These are phyloP conservation scores for Leishmania mexicana DNA, from an alignment of 208 protist species.

Conservation along the genomic window DNA sequence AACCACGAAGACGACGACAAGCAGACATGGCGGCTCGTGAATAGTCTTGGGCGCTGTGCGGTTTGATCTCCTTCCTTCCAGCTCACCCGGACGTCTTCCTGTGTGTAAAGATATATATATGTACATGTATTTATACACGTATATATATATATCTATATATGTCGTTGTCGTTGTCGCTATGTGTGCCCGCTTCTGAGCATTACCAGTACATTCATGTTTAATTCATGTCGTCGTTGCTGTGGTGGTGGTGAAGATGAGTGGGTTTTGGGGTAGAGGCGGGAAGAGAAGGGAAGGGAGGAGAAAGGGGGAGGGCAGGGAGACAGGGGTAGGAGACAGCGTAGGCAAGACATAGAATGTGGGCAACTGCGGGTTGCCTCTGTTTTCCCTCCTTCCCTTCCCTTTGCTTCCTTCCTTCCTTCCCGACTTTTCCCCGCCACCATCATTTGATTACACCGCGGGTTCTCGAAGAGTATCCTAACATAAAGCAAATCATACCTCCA, in stretches of 20 bases:
- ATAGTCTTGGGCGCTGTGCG: not conserved
- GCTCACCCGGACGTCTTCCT: not conserved
- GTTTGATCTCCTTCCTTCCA: not conserved
- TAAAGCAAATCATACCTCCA: not conserved
- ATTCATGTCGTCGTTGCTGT: not conserved
- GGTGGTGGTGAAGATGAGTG: not conserved
- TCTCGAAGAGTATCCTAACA: not conserved
- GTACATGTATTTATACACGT: no score
- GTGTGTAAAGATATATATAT: not conserved
- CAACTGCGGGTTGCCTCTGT: not conserved
- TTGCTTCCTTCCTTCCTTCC: not conserved
- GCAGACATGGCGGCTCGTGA: not conserved
- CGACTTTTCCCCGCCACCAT: not conserved
- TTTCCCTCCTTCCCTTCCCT: not conserved
- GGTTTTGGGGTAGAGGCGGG: not conserved
- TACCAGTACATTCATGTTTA: not conserved
- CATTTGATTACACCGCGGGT: not conserved
- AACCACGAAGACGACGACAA: not conserved
- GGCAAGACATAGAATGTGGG: not conserved
- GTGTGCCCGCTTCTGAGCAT: not conserved
- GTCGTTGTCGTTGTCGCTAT: not conserved
- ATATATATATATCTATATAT: conserved; percentile 24
- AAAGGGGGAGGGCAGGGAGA: not conserved
- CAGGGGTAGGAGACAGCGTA: not conserved
- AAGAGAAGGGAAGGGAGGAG: not conserved